These are phyloP conservation scores for Arthrobotrys conoides DNA, from an alignment of 2,329 filamentous ascomycete species.

Conservation along the genomic window DNA sequence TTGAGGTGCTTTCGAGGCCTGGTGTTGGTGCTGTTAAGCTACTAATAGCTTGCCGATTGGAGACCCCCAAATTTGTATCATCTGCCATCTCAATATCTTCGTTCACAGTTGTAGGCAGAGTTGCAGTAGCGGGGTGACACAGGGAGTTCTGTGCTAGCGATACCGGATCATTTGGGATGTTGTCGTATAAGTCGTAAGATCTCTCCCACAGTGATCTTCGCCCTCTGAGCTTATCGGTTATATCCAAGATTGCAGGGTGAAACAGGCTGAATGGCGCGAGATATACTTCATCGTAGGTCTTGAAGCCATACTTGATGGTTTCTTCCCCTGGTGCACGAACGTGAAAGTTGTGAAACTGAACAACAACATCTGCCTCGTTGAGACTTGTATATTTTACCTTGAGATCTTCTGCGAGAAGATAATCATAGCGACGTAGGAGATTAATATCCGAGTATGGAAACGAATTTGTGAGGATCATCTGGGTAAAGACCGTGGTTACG, in stretches of 20 bases:
- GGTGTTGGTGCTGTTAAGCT: slow-evolving; percentile 45
- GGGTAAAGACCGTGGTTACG: slow-evolving; percentile 93
- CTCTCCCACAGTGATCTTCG: slow-evolving; percentile 85
- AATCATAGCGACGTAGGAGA: slow-evolving; percentile 88
- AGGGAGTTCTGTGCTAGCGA: slow-evolving; percentile 85
- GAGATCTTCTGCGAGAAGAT: slow-evolving; percentile 91
- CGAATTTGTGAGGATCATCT: slow-evolving; percentile 97
- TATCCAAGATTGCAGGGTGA: slow-evolving; percentile 88
- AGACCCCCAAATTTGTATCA: not conserved
- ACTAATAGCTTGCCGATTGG: slow-evolving; percentile 67
- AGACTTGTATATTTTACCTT: slow-evolving; percentile 95
- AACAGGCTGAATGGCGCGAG: slow-evolving; percentile 95
- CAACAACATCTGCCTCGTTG: slow-evolving; percentile 88
- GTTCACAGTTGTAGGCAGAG: not conserved
- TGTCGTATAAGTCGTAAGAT: slow-evolving; percentile 94
- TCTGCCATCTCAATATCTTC: slow-evolving; percentile 62
- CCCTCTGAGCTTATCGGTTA: slow-evolving; percentile 81
- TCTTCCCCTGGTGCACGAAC: slow-evolving; percentile 88
- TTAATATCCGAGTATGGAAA: slow-evolving; percentile 98
- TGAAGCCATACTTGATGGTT: slow-evolving; percentile 93
- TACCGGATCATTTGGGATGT: slow-evolving; percentile 88
- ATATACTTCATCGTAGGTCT: slow-evolving; percentile 95
- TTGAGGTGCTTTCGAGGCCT: slow-evolving; percentile 78
- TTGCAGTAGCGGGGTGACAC: slow-evolving; percentile 66
- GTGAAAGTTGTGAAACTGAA: slow-evolving; percentile 90